Conservation (phyloP, 1,284 basidiomycete genomes). For the Malassezia equina region DNA sequence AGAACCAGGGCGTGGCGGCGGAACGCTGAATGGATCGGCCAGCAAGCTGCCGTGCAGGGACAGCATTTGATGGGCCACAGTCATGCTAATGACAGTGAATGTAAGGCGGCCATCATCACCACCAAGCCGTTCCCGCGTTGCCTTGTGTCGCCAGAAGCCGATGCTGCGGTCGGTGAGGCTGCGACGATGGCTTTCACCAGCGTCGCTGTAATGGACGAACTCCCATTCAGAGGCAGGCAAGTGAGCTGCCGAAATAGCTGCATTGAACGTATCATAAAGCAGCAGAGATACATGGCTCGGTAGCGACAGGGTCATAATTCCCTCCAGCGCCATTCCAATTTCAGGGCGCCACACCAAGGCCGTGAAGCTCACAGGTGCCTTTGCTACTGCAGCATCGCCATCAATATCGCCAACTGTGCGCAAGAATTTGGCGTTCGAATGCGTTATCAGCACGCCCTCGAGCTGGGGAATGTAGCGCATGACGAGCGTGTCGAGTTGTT, state of each 20-base stretch:
- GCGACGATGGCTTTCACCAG: constrained; percentile 19
- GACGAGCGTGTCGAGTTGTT: constrained; percentile 44
- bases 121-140: constrained; percentile 64
- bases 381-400: constrained; percentile 75
- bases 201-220: constrained; percentile 62
- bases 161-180: constrained; percentile 22
- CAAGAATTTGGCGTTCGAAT: constrained; percentile 66
- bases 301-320: constrained; percentile 76
- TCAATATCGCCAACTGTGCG: constrained; percentile 62
- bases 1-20: constrained; percentile 25
- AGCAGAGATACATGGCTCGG: constrained; percentile 89
- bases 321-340: constrained; percentile 78
- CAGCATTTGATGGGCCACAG: constrained; percentile 87
- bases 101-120: constrained; percentile 61
- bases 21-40: constrained; percentile 63
- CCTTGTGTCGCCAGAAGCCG: constrained; percentile 71
- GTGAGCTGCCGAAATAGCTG: constrained; percentile 85
- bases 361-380: constrained; percentile 66
- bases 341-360: constrained; percentile 80
- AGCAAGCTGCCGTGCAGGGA: constrained; percentile 84
- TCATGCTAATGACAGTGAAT: constrained; percentile 85
- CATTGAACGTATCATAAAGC: constrained; percentile 88
- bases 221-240: constrained; percentile 71
- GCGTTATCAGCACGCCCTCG: constrained; percentile 74
- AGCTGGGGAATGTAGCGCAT: constrained; percentile 68